Evolutionary conservation across 2,329 filamentous ascomycete genomes (phyloP), one percentile per base, ranked within the genome.

Genomic region (Reticulascus tulasneorum): DNA sequence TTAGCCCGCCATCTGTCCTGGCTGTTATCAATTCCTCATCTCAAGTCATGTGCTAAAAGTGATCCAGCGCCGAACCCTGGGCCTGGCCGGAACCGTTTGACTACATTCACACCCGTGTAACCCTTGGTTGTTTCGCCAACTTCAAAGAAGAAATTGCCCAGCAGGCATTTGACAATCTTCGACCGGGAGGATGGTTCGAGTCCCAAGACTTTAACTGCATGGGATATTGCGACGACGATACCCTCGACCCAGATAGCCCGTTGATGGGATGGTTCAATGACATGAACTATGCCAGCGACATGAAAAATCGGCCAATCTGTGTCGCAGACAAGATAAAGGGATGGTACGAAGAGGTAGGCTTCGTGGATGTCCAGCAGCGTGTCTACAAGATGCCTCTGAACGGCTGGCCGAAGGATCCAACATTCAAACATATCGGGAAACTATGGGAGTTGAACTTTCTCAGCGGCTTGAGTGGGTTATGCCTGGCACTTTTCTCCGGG

Each of bases 351-450:
- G 63, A 69, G 18, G 71, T 66, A 2, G 76, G 76, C 0, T 79
- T 79, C 43, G 65, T 73, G 7, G 71, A 79, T 35, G 64, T 79
- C 10, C 62, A 68, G 20, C 64, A 79, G 49, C 59, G 57, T 16
- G 49, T 72, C 2, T 74, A 72, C 52, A 77, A 72, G 50, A 58
- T 78, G 23, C 76, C 76, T 1, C 59, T 72, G 29, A 76, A 73
- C 22, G 58, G 60, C 5, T 79, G 76, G 77, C 61, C 75, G 1
- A 68, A 65, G 44, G 59, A 71, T 29, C 57, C 59, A 25, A 47
- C 50, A 15, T 55, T 67, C 32, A 70, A 65, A 47, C 58, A 64
- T 11, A 43, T 73, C 5, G 69, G 69, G 0, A 56, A 50, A 24
- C 58, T 68, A 49, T 71, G 67, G 68, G 63, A 70, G 48, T 51